Evolutionary conservation across 768 basidiomycete genomes (phyloP).

Genomic region (Lactarius trivialis): DNA sequence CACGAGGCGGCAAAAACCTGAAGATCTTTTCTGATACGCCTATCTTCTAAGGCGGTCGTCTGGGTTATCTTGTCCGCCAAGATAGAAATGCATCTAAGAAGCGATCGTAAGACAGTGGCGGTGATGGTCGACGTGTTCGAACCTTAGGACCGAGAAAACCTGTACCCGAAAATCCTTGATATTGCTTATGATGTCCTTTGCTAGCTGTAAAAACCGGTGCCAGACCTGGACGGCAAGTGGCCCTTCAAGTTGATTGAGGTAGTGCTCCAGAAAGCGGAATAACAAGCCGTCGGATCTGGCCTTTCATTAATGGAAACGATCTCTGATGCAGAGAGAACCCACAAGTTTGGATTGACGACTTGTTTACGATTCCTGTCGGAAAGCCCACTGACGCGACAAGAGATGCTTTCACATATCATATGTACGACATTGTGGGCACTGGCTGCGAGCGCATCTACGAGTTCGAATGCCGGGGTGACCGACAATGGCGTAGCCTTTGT

Average conservation of each 20-base stretch:
- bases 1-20: slow-evolving; percentile 43
- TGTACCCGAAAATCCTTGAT: slow-evolving; percentile 65
- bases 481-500: neutral
- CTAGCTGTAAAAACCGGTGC: slow-evolving; percentile 67
- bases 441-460: slow-evolving; percentile 75
- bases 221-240: slow-evolving; percentile 92
- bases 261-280: slow-evolving; percentile 87
- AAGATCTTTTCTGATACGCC: slow-evolving; percentile 78
- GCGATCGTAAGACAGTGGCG: slow-evolving; percentile 8
- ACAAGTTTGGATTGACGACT: slow-evolving; percentile 63
- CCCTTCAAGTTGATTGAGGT: slow-evolving; percentile 76
- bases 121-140: slow-evolving; percentile 20
- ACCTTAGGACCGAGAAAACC: slow-evolving; percentile 71
- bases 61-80: slow-evolving; percentile 80
- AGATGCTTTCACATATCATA: slow-evolving; percentile 82
- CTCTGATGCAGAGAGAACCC: slow-evolving; percentile 26
- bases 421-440: slow-evolving; percentile 85
- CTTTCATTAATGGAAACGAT: neutral
- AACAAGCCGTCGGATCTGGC: slow-evolving; percentile 59
- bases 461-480: slow-evolving; percentile 58
- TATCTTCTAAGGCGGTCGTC: slow-evolving; percentile 88
- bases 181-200: slow-evolving; percentile 66
- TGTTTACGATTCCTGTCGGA: slow-evolving; percentile 58
- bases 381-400: slow-evolving; percentile 45
- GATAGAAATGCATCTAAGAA: slow-evolving; percentile 61